Base-by-base conservation (phyloP, 225 moss, liverwort and hornwort species). In the Physcomitrellopsis africana region DNA sequence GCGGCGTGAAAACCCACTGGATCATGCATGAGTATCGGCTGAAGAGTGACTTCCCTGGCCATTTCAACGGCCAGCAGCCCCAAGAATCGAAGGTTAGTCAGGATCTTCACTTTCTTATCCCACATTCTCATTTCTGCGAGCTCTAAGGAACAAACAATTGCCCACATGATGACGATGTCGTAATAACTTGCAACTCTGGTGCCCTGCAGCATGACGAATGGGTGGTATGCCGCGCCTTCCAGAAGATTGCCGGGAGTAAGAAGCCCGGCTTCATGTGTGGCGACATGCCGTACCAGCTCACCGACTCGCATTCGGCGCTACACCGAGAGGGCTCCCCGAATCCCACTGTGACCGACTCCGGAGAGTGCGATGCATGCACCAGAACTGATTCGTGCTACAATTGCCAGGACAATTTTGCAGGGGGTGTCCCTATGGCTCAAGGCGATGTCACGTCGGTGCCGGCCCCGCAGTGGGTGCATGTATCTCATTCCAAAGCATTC, bases 11-110 rank as follows among this genome's bases (percentile, higher is more conserved):
- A 66, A 79, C 72, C 29, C 64, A 67, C 58, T 79, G 78, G 78
- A 79, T 79, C 41, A 79, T 79, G 78, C 78, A 79, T 51, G 78
- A 79, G 58, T 79, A 79, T 16, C 72, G 78, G 17, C 37, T 79
- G 16, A 72, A 72, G 60, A 67, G 23, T 17, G 26, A 62, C 61
- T 5, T n/a, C 10, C 8, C 14, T 6, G 52, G 17, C 29, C 68
- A 62, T 14, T 19, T 58, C 37, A 7, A 11, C 18, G 54, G 11
- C 22, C 65, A 12, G 14, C 78, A 70, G 37, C 8, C 57, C 4
- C 32, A 5, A 3, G 55, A 63, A 29, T 78, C 55, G 29, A 58
- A 49, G 71, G 78, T 71, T 46, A 9, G 72, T 60, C 3, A 13
- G 1, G 15, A 19, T 11, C 58, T 14, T 49, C 49, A 3, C 49